Percentiles rank a stretch among this genome's conserved stretches.
Evolutionary conservation across 1,139 yeast genomes (phyloP).

Genomic region (Yamadazyma oceani): DNA sequence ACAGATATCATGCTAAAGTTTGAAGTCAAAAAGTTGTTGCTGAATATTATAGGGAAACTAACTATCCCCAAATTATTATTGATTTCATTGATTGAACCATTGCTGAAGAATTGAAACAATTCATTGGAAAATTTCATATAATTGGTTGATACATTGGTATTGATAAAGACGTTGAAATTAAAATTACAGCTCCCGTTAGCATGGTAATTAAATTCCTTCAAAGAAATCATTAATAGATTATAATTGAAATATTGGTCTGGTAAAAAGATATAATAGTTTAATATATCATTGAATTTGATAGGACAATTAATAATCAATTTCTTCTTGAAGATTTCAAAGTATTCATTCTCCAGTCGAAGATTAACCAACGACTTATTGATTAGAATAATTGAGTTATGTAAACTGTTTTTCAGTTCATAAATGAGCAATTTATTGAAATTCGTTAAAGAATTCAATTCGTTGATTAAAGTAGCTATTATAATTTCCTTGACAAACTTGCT

Average conservation of each 20-base stretch:
- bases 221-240: constrained; percentile 37
- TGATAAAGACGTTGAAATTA: constrained; percentile 13
- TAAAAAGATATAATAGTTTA: constrained; percentile 41
- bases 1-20: constrained; percentile 2
- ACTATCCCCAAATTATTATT: constrained; percentile 46
- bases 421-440: constrained; percentile 30
- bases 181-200: constrained; percentile 13
- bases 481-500: constrained; percentile 33
- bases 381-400: constrained; percentile 49
- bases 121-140: constrained; percentile 14
- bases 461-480: constrained; percentile 37
- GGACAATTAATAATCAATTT: constrained; percentile 46
- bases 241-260: constrained; percentile 39
- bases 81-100: constrained; percentile 25
- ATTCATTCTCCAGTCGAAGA: constrained; percentile 13
- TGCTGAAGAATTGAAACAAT: constrained; percentile 24
- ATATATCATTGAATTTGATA: constrained; percentile 42
- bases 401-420: constrained; percentile 38
- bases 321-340: constrained; percentile 42
- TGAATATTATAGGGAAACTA: constrained; percentile 45
- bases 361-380: constrained; percentile 42
- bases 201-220: constrained; percentile 37
- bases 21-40: constrained; percentile 25
- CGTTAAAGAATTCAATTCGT: constrained; percentile 41
- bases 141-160: constrained; percentile 13